Conservation (phyloP, 768 basidiomycete species). For the Leccinum rimulosum region DNA sequence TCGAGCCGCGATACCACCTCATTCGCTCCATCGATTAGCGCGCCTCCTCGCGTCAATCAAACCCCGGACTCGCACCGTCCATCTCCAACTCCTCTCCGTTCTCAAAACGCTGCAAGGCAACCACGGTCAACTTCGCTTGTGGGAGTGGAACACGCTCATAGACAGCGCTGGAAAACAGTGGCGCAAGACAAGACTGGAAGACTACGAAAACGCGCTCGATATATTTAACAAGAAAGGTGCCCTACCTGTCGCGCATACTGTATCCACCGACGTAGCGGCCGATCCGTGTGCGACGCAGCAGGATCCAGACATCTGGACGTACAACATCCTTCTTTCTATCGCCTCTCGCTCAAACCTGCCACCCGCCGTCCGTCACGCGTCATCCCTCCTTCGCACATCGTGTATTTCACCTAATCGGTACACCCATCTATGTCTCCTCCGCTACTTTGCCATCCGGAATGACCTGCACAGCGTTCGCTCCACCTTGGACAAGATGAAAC, state of each 20-base stretch:
- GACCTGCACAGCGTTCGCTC: constrained; percentile 55
- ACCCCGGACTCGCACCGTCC: constrained; percentile 58
- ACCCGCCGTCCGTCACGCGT: constrained; percentile 48
- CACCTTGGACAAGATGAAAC: constrained; percentile 50
- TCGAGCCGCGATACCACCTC: constrained; percentile 27
- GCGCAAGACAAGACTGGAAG: constrained; percentile 53
- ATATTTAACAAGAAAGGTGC: constrained; percentile 61
- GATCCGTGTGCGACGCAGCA: constrained; percentile 1
- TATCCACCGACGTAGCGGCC: constrained; percentile 8
- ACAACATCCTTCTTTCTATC: constrained; percentile 63
- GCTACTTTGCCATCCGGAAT: constrained; percentile 47
- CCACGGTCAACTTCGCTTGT: constrained; percentile 54
- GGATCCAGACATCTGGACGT: constrained; percentile 65
- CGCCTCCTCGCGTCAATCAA: constrained; percentile 53
- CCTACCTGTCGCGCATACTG: constrained; percentile 17
- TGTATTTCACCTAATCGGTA: constrained; percentile 56
- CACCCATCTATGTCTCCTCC: constrained; percentile 59
- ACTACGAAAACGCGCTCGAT: constrained; percentile 59
- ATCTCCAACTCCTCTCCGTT: constrained; percentile 68
- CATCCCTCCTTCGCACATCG: constrained; percentile 51
- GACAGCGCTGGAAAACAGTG: constrained; percentile 64
- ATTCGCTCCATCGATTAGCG: constrained; percentile 58
- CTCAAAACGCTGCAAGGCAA: constrained; percentile 52
- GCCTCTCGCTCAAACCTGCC: constrained; percentile 52
- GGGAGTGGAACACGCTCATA: constrained; percentile 78